Percentiles rank a stretch among this genome's conserved stretches.
Evolutionary conservation across 1,284 basidiomycete genomes (phyloP).

Genomic region (Trichosporon sp.): DNA sequence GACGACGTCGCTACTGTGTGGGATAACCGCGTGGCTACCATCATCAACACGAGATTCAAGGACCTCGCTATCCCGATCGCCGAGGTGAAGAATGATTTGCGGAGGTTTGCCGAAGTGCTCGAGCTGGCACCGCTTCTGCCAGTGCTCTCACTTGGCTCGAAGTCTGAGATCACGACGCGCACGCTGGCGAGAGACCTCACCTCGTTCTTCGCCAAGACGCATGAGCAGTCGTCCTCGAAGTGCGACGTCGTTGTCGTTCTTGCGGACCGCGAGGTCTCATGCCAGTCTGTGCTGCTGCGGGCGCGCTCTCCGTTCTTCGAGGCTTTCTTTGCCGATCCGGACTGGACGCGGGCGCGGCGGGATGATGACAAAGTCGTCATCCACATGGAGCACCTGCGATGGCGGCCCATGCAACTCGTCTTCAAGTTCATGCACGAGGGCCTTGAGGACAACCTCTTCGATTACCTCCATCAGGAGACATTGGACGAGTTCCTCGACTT

Average conservation of each 20-base stretch:
- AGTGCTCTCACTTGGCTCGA: constrained; percentile 38
- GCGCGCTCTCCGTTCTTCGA: constrained; percentile 80
- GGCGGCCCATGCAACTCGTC: constrained; percentile 71
- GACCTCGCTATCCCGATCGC: constrained; percentile 50
- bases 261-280: constrained; percentile 61
- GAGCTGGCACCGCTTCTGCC: constrained; percentile 39
- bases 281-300: constrained; percentile 71
- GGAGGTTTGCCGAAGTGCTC: constrained; percentile 55
- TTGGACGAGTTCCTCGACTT: constrained; percentile 79
- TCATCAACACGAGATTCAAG: constrained; percentile 52
- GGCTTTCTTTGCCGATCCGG: constrained; percentile 75
- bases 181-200: constrained; percentile 42
- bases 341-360: constrained; percentile 69
- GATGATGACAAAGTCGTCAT: constrained; percentile 56
- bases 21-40: constrained; percentile 66
- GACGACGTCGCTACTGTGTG: constrained; percentile 77
- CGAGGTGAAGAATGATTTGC: constrained; percentile 62
- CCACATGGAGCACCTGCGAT: constrained; percentile 67
- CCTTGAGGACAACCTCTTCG: constrained; percentile 66
- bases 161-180: constrained; percentile 30
- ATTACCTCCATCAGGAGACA: constrained; percentile 61
- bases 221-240: constrained; percentile 21
- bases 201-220: constrained; percentile 45
- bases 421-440: constrained; percentile 76
- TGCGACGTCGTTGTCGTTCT: constrained; percentile 71